Base-by-base conservation (phyloP, 2,329 filamentous ascomycete genomes). In the Aureobasidium subglaciale region DNA sequence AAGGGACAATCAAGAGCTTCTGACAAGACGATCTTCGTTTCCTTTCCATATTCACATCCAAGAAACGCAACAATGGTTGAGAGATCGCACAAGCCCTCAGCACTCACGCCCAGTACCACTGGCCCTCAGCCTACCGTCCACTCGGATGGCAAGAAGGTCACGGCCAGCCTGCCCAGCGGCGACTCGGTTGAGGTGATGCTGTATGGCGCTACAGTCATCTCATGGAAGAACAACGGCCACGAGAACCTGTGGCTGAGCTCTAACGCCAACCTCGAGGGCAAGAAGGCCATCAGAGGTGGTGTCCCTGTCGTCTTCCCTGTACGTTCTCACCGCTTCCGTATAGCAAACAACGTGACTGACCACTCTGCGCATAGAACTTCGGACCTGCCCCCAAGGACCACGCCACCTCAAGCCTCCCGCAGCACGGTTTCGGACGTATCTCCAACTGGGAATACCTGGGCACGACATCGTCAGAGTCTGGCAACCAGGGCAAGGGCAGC, bases 241-340 rank as follows among this genome's bases (percentile, higher is more conserved):
- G 91, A 96, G 76, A 90, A 90, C 73, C 79, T 96, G 55, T 96
- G 90, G 80, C 67, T 96, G 63, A 93, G 88, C 72, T 83, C 90
- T 59, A 83, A 79, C 57, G 87, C 90, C 37, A 81, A 81, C 63
- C 76, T 95, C 55, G 91, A 97, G 68, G 92, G 93, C 52, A 85
- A 80, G 63, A 96, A 95, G 77, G 81, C 92, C 22, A 91, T 97
- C 52, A 81, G 93, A 60, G 93, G 93, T 56, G 92, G 92, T 13
- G 89, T 97, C 63, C 92, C 92, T 4, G 75, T 97, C 50, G 90
- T 96, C 32, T 97, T 96, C 68, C 92, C 92, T 8, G 91, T 96
- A 78, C 61, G 83, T 75, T 35, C 22, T 13, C 15, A 34, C 16
- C 40, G 24, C 24, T 29, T 18, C 7, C 13, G 16, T 13, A 2